Base-by-base conservation (phyloP, 345 rosid species). In the Eutrema yunnanense region DNA sequence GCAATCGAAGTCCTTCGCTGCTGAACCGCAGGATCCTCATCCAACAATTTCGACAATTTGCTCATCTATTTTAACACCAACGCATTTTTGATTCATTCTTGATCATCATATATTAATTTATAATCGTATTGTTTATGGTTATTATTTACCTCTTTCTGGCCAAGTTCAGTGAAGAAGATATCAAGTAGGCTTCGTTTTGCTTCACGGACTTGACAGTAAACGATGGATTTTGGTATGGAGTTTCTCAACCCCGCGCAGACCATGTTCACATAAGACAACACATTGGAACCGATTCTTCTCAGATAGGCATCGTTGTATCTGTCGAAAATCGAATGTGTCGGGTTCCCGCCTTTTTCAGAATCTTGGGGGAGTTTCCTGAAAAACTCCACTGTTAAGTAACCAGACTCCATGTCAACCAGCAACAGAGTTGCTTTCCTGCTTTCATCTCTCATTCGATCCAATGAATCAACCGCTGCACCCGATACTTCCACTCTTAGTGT, bases 331-430 rank as follows among this genome's bases (percentile, higher is more conserved):
- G 97, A 94, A 77, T 89, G 98, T 2, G 96, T 84, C 6, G 98
- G 97, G 75, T 91, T 89, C 76, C 98, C 98, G 8, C 98, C 97
- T 84, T 94, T 94, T 79, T 94, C 98, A 42, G 82, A 72, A 78
- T 94, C 97, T 73, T 91, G 97, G 60, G 97, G 98, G 80, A 94
- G 98, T 81, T 91, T 94, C 66, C 96, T 82, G 82, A 94, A 94
- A 81, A 91, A 94, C 56, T 91, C 98, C 8, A 94, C 97, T 0
- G 98, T 94, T 77, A 91, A 73, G 86, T 94, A 94, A 78, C 91
- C 71, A 43, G 86, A 89, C 69, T 94, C 98, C 98, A 94, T 91
- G 75, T 91, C 98, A 6, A 94, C 97, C 36, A 91, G 86, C 82
- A 83, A 92, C 60, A 91, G 74, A 44, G 95, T 89, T 67, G 95